Evolutionary conservation across 2,329 filamentous ascomycete genomes (phyloP), one percentile per base, ranked within the genome.

Genomic region (Trichoderma semiorbis): DNA sequence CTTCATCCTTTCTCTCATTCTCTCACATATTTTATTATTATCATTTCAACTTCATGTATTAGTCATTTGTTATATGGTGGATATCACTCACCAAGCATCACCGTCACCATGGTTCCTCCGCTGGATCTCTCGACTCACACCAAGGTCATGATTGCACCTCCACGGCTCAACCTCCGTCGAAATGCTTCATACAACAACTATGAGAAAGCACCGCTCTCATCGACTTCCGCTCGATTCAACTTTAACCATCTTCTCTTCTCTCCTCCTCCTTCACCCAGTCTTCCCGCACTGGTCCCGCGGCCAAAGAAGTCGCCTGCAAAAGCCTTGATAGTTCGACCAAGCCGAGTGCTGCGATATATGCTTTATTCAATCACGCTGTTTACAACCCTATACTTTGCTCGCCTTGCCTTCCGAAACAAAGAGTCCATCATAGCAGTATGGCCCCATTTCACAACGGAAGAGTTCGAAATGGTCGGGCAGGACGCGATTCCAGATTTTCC

Each of bases 401-500:
- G 75, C 7, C 71, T 79, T 58, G 73, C 77, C 34, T 76, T 82
- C 26, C 75, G 78, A 53, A 74, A 77, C 47, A 74, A 76, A 30
- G 74, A 79, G 72, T 76, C 73, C 21, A 75, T 80, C 5, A 77
- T 76, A 16, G 76, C 77, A n/a, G 75, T 77, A 16, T 77, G 78
- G 77, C 77, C 78, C 4, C 89, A 89, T 77, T 82, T 88, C 80
- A 47, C 53, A 16, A 64, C 79, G 75, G 50, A 77, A 21, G 83
- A 87, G 64, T 91, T 89, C 78, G 90, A 93, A 76, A 90, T 93
- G 85, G 87, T 92, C 8, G 88, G 86, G 47, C 89, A 89, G 73
- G 87, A 90, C 73, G 84, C 84, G 55, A 80, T 94, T n/a, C 92
- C 93, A 0, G 86, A 91, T 32, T 90, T 92, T 73, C 91, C 93